Evolutionary conservation across 306 rosid species (phyloP).

Genomic region (Pyrus communis): DNA sequence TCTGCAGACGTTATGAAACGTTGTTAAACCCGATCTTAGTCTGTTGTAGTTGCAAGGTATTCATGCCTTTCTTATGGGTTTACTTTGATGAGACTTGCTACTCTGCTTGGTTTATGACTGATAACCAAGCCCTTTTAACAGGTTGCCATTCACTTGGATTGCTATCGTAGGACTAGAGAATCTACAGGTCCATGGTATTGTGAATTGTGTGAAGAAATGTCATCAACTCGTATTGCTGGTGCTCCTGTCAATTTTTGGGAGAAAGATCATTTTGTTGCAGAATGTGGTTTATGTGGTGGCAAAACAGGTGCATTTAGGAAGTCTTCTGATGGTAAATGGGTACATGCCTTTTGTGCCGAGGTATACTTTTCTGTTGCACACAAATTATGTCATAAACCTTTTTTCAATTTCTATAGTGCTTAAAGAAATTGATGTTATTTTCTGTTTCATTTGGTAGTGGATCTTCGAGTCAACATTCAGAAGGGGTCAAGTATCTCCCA

Average conservation of each 20-base stretch:
- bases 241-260: constrained; percentile 72
- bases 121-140: constrained; percentile 22
- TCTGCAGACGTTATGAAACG: constrained; percentile 80
- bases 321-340: constrained; percentile 88
- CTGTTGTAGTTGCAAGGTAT: constrained; percentile 92
- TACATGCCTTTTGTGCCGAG: constrained; percentile 98
- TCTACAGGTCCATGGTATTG: constrained; percentile 93
- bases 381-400: not conserved
- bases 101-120: constrained; percentile 13
- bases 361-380: constrained; percentile 25
- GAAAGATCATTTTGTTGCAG: constrained; percentile 61
- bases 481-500: constrained; percentile 71
- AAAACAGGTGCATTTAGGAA: constrained; percentile 91
- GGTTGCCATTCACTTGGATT: constrained; percentile 93
- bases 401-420: not conserved
- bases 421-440: not conserved
- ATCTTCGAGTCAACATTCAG: constrained; percentile 73
- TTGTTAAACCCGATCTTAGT: constrained; percentile 72
- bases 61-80: constrained; percentile 6
- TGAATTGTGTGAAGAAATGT: constrained; percentile 75
- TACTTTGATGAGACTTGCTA: constrained; percentile 1
- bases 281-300: constrained; percentile 92
- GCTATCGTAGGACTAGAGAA: constrained; percentile 76
- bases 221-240: constrained; percentile 41
- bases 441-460: constrained; percentile 50